phyloP scores from a whole-genome alignment of 345 rosid genomes.

The Salix brachista region DNA sequence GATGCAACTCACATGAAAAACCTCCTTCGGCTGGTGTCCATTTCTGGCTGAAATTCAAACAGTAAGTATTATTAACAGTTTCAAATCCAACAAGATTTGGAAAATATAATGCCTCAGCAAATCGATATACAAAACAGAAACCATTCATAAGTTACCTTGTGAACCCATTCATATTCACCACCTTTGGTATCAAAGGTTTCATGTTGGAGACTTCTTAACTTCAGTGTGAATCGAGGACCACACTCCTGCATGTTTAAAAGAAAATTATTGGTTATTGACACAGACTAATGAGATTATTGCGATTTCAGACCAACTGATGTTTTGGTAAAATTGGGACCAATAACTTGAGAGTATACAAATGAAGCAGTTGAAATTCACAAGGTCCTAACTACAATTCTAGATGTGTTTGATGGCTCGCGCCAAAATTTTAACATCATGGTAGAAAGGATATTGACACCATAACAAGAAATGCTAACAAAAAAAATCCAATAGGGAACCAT shows the following conservation, averaged over 20 bases:
- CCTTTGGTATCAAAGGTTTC: constrained; percentile 88
- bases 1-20: constrained; percentile 62
- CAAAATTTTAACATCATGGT: background rate
- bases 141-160: constrained; percentile 50
- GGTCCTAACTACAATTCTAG: background rate
- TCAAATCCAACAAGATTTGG: background rate
- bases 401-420: background rate
- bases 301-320: no score
- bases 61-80: background rate
- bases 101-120: background rate
- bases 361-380: no score
- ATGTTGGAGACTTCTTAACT: constrained; percentile 75
- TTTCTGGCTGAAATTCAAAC: constrained; percentile 54
- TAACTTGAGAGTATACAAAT: no score
- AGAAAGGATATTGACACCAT: background rate
- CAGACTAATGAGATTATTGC: background rate
- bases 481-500: constrained; percentile 3
- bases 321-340: no score
- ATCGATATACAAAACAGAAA: background rate
- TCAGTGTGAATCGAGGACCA: constrained; percentile 86
- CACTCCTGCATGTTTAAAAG: constrained; percentile 51
- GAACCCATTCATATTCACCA: constrained; percentile 96
- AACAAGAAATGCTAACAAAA: constrained; percentile 2
- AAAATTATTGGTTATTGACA: background rate
- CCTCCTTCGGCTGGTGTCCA: constrained; percentile 95